Evolutionary conservation across 352 stramenopile species (phyloP).

Genomic region (Pythium phragmiticola): DNA sequence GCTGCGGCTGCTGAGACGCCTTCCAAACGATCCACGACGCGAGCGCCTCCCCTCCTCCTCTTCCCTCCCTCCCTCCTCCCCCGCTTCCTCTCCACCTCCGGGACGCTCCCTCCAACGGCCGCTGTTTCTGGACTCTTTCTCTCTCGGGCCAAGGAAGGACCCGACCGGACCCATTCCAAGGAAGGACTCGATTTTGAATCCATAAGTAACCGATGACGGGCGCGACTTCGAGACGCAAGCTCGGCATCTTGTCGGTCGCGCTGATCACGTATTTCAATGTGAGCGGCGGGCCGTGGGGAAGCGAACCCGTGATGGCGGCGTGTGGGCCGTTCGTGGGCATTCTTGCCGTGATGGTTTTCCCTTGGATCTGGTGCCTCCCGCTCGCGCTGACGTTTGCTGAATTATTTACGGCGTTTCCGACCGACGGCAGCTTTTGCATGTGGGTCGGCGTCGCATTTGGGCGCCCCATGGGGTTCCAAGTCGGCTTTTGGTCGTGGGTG

Average conservation of each 20-base stretch:
- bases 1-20: constrained; percentile 28
- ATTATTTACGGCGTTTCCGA: constrained; percentile 70
- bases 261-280: constrained; percentile 92
- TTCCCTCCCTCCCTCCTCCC: neutral
- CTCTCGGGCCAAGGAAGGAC: no score
- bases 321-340: constrained; percentile 81
- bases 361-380: constrained; percentile 66
- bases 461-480: constrained; percentile 80
- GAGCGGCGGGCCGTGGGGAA: constrained; percentile 92
- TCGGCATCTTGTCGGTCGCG: constrained; percentile 55
- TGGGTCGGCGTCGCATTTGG: constrained; percentile 78
- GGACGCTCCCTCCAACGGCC: neutral
- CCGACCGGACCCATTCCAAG: no score
- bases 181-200: no score
- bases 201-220: constrained; percentile 35
- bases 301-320: constrained; percentile 89
- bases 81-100: neutral
- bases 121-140: neutral
- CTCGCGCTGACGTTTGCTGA: constrained; percentile 68
- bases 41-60: constrained; percentile 1
- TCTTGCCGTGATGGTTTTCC: constrained; percentile 59
- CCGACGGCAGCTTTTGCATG: constrained; percentile 67
- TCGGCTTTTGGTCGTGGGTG: constrained; percentile 84
- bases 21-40: constrained; percentile 7
- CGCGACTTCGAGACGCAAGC: constrained; percentile 57